Conservation (phyloP, 1,284 basidiomycete genomes). For the Cryptococcus sp. region DNA sequence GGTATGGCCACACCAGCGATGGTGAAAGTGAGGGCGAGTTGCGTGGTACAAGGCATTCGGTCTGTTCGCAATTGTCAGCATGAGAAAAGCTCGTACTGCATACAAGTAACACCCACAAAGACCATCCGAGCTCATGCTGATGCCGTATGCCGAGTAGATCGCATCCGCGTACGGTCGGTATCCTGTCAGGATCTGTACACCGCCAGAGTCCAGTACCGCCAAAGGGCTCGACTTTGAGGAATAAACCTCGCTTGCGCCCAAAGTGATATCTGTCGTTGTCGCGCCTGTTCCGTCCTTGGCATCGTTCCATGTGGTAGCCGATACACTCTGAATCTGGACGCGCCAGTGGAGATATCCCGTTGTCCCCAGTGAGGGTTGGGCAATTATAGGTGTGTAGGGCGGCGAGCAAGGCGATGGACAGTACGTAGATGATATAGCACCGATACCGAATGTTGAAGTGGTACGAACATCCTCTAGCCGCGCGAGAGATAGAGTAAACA, state of each 20-base stretch:
- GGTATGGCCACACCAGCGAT: slow-evolving; percentile 41
- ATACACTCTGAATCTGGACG: slow-evolving; percentile 32
- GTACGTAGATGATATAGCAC: slow-evolving; percentile 28
- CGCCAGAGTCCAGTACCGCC: slow-evolving; percentile 51
- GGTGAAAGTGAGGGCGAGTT: slow-evolving; percentile 44
- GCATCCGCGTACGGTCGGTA: slow-evolving; percentile 36
- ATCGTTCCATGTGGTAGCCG: slow-evolving; percentile 32
- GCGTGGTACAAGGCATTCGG: slow-evolving; percentile 48
- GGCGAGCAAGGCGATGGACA: slow-evolving; percentile 46
- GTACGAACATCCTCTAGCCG: slow-evolving; percentile 50
- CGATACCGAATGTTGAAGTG: slow-evolving; percentile 44
- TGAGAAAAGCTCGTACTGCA: neutral
- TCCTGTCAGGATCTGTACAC: slow-evolving; percentile 46
- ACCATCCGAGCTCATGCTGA: slow-evolving; percentile 39
- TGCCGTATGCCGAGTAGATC: slow-evolving; percentile 44
- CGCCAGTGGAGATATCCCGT: slow-evolving; percentile 50
- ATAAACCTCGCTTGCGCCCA: slow-evolving; percentile 36
- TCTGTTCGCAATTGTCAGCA: slow-evolving; percentile 23
- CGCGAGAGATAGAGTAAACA: slow-evolving; percentile 47
- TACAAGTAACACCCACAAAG: slow-evolving; percentile 30
- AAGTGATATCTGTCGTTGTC: slow-evolving; percentile 23
- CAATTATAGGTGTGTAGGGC: slow-evolving; percentile 41
- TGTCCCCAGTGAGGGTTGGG: slow-evolving; percentile 41
- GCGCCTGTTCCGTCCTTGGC: slow-evolving; percentile 28
- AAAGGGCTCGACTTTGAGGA: slow-evolving; percentile 32